Percentiles rank a stretch among this genome's conserved stretches.
Conservation (phyloP, 768 basidiomycete species). For the Calocybe indica region DNA sequence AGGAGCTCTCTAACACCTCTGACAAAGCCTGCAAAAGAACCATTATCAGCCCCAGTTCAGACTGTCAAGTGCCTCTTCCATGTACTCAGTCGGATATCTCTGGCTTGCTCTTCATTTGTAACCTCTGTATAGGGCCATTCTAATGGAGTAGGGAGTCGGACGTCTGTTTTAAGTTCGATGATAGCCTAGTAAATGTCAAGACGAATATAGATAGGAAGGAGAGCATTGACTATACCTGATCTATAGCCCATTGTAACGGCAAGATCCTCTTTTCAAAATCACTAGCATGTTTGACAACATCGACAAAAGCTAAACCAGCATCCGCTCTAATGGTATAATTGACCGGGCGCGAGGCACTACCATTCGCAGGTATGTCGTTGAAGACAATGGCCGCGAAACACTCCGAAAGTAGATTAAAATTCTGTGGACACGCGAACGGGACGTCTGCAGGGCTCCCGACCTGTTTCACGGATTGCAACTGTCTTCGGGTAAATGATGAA, state of each 20-base stretch:
- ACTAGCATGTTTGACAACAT: slow-evolving; percentile 59
- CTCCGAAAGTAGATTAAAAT: slow-evolving; percentile 63
- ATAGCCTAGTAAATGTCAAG: slow-evolving; percentile 44
- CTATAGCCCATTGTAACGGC: slow-evolving; percentile 75
- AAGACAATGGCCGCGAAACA: slow-evolving; percentile 70
- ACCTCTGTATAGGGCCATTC: slow-evolving; percentile 71
- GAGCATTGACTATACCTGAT: slow-evolving; percentile 40
- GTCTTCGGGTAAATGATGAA: slow-evolving; percentile 38
- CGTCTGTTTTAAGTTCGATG: slow-evolving; percentile 61
- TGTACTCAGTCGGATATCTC: slow-evolving; percentile 50
- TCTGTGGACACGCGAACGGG: slow-evolving; percentile 56
- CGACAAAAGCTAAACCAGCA: slow-evolving; percentile 54
- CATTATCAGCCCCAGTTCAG: slow-evolving; percentile 3
- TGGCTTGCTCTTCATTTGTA: slow-evolving; percentile 59
- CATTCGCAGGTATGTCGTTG: slow-evolving; percentile 42
- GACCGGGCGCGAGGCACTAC: slow-evolving; percentile 27
- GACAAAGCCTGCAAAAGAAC: slow-evolving; percentile 42
- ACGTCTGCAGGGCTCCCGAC: slow-evolving; percentile 44
- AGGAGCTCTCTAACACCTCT: slow-evolving; percentile 56
- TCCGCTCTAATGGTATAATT: slow-evolving; percentile 73
- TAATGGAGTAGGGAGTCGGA: slow-evolving; percentile 46
- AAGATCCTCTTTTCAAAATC: slow-evolving; percentile 65
- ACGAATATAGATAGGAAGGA: neutral
- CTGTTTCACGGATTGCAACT: slow-evolving; percentile 44
- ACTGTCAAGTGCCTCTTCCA: slow-evolving; percentile 2